These are phyloP conservation scores for Spergularia azorica DNA, from an alignment of 179 eudicot species.

Conservation along the genomic window DNA sequence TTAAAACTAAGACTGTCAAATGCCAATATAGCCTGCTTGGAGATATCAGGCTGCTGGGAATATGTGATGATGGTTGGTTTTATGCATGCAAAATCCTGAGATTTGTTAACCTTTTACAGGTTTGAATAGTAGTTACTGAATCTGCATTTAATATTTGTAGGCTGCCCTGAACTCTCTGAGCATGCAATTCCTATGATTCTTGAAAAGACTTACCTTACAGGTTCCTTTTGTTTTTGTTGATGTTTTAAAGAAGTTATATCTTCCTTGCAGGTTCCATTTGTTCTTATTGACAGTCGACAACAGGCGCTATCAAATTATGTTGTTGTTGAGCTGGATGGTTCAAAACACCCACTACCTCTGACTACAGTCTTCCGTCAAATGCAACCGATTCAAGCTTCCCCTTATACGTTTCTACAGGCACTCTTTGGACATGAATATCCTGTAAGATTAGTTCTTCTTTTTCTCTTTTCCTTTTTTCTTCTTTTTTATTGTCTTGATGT, in stretches of 20 bases:
- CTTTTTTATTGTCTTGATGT: neutral
- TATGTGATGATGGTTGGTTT: neutral
- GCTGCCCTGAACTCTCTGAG: neutral
- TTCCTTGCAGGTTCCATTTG: conserved; percentile 72
- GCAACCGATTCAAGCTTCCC: conserved; percentile 76
- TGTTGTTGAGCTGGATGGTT: conserved; percentile 79
- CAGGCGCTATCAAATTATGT: conserved; percentile 59
- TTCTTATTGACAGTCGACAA: conserved; percentile 66
- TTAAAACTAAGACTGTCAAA: neutral
- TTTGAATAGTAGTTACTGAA: neutral
- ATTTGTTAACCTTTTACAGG: neutral
- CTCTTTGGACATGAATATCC: conserved; percentile 84
- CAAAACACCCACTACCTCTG: conserved; percentile 81
- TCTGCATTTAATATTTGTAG: neutral
- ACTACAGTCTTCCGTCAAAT: conserved; percentile 74
- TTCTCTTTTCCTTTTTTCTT: neutral
- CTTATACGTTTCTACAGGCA: conserved; percentile 79
- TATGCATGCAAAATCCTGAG: neutral
- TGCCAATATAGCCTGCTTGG: neutral
- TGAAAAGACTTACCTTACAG: neutral
- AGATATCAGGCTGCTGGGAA: neutral
- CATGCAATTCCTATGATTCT: neutral
- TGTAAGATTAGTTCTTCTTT: conserved; percentile 44
- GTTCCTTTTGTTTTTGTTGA: neutral
- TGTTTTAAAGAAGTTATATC: neutral